These are phyloP conservation scores for Mycothermus thermophilus DNA, from an alignment of 495 filamentous ascomycete genomes.

Conservation along the genomic window DNA sequence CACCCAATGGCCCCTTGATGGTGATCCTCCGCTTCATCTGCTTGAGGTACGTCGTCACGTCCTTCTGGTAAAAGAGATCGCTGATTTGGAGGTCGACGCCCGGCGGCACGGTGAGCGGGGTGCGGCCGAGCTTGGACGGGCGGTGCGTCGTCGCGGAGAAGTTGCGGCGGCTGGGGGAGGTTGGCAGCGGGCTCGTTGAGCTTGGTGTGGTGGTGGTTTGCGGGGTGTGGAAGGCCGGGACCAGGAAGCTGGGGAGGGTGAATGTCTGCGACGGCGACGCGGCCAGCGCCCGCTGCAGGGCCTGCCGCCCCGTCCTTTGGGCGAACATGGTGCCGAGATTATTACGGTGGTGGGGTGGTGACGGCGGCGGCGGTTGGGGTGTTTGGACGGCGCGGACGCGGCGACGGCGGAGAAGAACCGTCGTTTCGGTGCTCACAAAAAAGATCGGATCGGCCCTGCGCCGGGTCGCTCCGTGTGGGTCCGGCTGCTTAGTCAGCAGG, in stretches of 20 bases:
- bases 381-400: too few species aligned
- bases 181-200: too few species aligned
- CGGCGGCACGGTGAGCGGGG: constrained; percentile 68
- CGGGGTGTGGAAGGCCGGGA: constrained; percentile 67
- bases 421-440: too few species aligned
- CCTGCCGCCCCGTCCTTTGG: constrained; percentile 28
- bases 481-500: too few species aligned
- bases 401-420: too few species aligned
- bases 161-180: constrained; percentile 26
- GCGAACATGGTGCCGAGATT: constrained; percentile 41
- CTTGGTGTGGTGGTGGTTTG: too few species aligned
- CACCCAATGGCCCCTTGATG: constrained; percentile 65
- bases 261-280: constrained; percentile 19
- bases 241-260: constrained; percentile 54
- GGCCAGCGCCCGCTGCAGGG: constrained; percentile 25
- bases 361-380: too few species aligned
- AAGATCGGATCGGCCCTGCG: too few species aligned
- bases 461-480: too few species aligned
- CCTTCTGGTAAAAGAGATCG: constrained; percentile 40
- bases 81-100: constrained; percentile 62
- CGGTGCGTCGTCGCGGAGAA: constrained; percentile 57
- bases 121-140: constrained; percentile 70
- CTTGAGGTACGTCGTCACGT: constrained; percentile 34
- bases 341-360: too few species aligned
- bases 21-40: constrained; percentile 48